Base-by-base conservation (phyloP, 2,329 filamentous ascomycete genomes). In the Leptographium procerum region DNA sequence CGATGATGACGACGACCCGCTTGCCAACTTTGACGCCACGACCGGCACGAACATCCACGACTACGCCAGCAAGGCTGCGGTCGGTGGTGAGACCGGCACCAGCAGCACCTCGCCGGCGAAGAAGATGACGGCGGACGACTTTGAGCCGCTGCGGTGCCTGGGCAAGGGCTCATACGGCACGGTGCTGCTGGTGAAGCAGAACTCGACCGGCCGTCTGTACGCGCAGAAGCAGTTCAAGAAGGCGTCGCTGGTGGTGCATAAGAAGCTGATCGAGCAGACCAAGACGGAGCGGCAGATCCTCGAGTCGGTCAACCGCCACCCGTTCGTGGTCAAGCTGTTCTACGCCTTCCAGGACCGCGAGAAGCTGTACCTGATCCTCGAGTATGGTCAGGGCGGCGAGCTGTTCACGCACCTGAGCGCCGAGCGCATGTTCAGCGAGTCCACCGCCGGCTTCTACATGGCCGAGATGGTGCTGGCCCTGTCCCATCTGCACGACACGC, bases 141-240 rank as follows among this genome's bases (percentile, higher is more conserved):
- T 99, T 69, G 87, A 95, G 67, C 84, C 88, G 13, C 75, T 99
- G 55, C 88, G 89, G 55, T 97, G 92, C 71, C 85, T 99, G 26
- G 95, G 95, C 59, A 97, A 97, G 70, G 94, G 94, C 54, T 91
- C 94, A 16, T 99, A 94, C 69, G 94, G 94, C 40, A 99, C 92
- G 0, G 95, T 99, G 13, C 76, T 96, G 52, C 80, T 99, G 31
- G 95, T 99, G 61, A 94, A 91, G 73, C 92, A 99, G 74, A 84
- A 84, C 55, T 76, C 83, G 33, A 96, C 91, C 2, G 94, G 94
- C 48, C 86, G 89, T 50, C 81, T 99, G 6, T 99, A 91, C 68
- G 95, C 94, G 1, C 95, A 99, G 75, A 99, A 99, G 77, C 92
- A 97, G 73, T 94, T 99, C 74, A 94, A 92, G 71, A 99, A 99